Conservation (phyloP, 1,284 basidiomycete species). For the Ustilago cynodontis region DNA sequence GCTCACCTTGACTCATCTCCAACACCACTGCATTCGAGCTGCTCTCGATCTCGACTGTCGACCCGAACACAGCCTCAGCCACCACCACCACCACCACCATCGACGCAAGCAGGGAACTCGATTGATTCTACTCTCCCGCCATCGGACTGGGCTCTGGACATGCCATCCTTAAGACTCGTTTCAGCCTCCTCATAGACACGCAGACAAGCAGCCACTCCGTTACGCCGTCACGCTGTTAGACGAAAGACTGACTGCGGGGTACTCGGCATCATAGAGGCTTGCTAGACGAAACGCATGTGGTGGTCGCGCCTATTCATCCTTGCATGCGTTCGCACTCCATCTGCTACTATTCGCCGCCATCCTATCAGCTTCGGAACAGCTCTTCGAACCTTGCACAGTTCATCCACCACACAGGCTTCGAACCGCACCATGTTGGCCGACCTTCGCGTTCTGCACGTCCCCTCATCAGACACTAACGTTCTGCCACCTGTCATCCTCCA, state of each 20-base stretch:
- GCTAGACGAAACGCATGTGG: conserved; percentile 30
- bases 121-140: too few species aligned
- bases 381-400: conserved; percentile 10
- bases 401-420: neutral
- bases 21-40: neutral
- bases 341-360: neutral
- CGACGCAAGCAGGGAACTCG: too few species aligned
- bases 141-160: neutral
- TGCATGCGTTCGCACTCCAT: conserved; percentile 5
- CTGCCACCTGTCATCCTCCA: conserved; percentile 81
- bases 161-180: neutral
- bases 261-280: conserved; percentile 3
- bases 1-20: neutral
- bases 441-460: conserved; percentile 60
- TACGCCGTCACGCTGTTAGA: neutral
- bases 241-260: neutral
- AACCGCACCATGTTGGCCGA: conserved; percentile 40
- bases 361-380: neutral
- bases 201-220: neutral
- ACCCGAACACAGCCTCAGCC: too few species aligned
- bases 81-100: too few species aligned
- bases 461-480: conserved; percentile 75
- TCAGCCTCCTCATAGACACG: conserved; percentile 2
- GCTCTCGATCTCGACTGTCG: too few species aligned
- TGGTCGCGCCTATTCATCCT: conserved; percentile 16